Conservation (phyloP, 1,139 yeast genomes). For the Sugiyamaella pinicola region DNA sequence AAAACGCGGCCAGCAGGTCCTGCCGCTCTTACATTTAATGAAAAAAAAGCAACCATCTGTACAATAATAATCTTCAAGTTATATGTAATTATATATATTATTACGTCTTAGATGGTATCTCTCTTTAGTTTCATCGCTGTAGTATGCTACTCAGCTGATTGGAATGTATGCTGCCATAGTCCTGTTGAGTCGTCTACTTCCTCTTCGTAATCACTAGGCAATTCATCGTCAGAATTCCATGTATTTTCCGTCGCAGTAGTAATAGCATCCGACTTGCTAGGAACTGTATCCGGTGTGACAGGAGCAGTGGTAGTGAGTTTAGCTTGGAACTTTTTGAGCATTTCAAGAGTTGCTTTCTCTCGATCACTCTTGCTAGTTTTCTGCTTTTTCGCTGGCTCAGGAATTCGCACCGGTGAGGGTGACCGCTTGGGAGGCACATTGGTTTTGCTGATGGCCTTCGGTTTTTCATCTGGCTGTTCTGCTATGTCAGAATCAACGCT, state of each 20-base stretch:
- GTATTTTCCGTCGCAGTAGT: constrained; percentile 2
- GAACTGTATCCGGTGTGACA: not conserved
- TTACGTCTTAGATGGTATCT: not conserved
- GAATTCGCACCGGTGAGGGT: not conserved
- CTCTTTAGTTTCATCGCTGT: too few species aligned
- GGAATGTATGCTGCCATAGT: constrained; percentile 13
- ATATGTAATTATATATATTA: constrained; percentile 5
- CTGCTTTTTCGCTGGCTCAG: not conserved
- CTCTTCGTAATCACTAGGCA: constrained; percentile 36
- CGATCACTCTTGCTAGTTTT: constrained; percentile 3
- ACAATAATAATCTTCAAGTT: not conserved
- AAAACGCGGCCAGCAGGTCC: constrained; percentile 12
- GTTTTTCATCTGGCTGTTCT: not conserved
- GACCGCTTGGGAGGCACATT: not conserved
- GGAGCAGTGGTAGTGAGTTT: constrained; percentile 26
- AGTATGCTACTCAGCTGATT: not conserved
- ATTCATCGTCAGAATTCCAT: constrained; percentile 31
- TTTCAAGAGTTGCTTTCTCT: constrained; percentile 24
- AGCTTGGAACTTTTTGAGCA: constrained; percentile 32
- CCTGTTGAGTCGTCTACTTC: constrained; percentile 30
- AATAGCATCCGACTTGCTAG: not conserved
- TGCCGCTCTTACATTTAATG: constrained; percentile 6
- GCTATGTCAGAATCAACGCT: constrained; percentile 2
- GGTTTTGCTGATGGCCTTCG: not conserved
- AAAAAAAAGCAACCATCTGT: constrained; percentile 1